phyloP scores from a whole-genome alignment of 148 eudicot species.

The Camellia sinensis region DNA sequence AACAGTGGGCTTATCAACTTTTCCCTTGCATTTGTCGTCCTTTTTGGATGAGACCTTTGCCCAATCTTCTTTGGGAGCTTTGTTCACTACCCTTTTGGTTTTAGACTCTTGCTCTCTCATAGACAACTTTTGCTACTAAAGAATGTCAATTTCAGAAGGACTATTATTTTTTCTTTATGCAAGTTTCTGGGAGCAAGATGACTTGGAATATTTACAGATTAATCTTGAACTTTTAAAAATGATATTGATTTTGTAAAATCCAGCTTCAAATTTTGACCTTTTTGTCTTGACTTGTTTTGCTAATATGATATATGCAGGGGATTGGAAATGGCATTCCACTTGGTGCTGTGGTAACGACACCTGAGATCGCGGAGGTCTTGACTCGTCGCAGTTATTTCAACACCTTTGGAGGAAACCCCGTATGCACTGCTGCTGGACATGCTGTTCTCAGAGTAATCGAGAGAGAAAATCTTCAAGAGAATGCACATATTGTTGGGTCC shows the following conservation, averaged over 20 bases:
- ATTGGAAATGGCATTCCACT: constrained; percentile 97
- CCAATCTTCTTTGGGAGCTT: background rate
- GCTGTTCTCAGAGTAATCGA: constrained; percentile 93
- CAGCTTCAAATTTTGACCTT: background rate
- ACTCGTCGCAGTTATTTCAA: constrained; percentile 82
- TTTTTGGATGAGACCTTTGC: background rate
- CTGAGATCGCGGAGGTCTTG: constrained; percentile 85
- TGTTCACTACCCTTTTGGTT: background rate
- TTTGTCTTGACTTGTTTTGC: background rate
- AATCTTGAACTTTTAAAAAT: background rate
- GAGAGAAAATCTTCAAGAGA: constrained; percentile 85
- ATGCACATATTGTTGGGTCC: constrained; percentile 75
- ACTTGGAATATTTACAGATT: background rate
- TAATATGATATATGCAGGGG: constrained; percentile 46
- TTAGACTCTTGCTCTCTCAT: background rate
- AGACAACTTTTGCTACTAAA: background rate
- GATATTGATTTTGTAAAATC: background rate
- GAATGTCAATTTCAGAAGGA: background rate
- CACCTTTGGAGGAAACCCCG: constrained; percentile 98
- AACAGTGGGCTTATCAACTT: no score
- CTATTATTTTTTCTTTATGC: background rate
- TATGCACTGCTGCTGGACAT: constrained; percentile 85
- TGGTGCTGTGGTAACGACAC: constrained; percentile 97
- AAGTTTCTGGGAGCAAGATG: background rate
- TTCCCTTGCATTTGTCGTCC: no score